Conservation (phyloP, 2,329 filamentous ascomycete genomes). For the Alternaria novae-zelandiae region DNA sequence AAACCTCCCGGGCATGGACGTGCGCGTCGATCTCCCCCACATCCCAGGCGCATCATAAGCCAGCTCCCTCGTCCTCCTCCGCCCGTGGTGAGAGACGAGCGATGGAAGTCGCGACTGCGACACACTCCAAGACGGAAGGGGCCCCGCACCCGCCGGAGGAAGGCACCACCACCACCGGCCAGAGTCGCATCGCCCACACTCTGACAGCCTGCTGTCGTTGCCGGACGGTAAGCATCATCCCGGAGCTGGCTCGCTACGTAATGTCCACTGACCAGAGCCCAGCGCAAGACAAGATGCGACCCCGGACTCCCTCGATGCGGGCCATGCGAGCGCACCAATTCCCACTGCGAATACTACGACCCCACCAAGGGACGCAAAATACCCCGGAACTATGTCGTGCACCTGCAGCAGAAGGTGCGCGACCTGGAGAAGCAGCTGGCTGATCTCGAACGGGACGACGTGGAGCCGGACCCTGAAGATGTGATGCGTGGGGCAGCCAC, state of each 20-base stretch:
- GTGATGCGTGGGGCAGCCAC: slow-evolving; percentile 86
- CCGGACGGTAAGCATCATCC: slow-evolving; percentile 66
- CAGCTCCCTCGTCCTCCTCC: slow-evolving; percentile 6
- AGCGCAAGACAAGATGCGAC: slow-evolving; percentile 97
- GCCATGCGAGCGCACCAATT: slow-evolving; percentile 90
- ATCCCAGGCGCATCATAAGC: slow-evolving; percentile 16
- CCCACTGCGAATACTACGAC: slow-evolving; percentile 94
- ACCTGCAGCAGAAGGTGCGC: slow-evolving; percentile 84
- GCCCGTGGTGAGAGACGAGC: slow-evolving; percentile 16
- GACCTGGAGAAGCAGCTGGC: slow-evolving; percentile 81
- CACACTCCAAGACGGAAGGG: slow-evolving; percentile 26
- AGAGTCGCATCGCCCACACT: slow-evolving; percentile 73
- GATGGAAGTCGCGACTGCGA: slow-evolving; percentile 33
- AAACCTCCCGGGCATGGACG: slow-evolving; percentile 29
- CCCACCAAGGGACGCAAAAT: slow-evolving; percentile 85
- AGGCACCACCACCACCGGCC: slow-evolving; percentile 28
- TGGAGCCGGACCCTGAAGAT: slow-evolving; percentile 76
- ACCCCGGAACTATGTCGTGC: slow-evolving; percentile 89
- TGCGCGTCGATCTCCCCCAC: slow-evolving; percentile 26
- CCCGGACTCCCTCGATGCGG: slow-evolving; percentile 88
- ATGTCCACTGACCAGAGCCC: slow-evolving; percentile 19
- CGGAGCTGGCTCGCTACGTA: not conserved
- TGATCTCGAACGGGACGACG: slow-evolving; percentile 75
- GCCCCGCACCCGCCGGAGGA: slow-evolving; percentile 30
- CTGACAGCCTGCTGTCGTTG: slow-evolving; percentile 81